A percentile compares a stretch with the other conserved stretches of the same genome.
Conservation (phyloP, 1,284 basidiomycete genomes). For the Bjerkandera adusta region DNA sequence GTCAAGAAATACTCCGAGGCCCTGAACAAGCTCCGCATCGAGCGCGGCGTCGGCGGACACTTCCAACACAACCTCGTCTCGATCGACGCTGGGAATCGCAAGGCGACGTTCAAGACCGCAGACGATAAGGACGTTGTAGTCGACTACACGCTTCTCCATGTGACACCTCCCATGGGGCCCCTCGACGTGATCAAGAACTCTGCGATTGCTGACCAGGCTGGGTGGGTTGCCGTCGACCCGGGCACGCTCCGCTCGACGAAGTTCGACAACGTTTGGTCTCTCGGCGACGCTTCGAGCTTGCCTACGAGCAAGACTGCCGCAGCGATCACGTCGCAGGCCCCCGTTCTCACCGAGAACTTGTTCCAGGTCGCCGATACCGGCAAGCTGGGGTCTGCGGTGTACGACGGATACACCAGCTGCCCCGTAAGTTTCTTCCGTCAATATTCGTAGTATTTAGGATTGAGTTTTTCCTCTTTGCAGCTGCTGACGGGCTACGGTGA, state of each 20-base stretch:
- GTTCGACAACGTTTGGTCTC: conserved; percentile 81
- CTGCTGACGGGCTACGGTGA: conserved; percentile 83
- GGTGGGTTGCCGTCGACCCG: conserved; percentile 88
- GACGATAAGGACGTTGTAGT: conserved; percentile 65
- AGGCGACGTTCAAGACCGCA: conserved; percentile 81
- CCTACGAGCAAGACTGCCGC: conserved; percentile 97
- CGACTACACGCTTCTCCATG: conserved; percentile 87
- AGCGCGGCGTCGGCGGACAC: conserved; percentile 77
- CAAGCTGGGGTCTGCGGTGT: conserved; percentile 61
- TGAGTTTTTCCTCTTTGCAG: conserved; percentile 35
- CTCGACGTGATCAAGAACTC: conserved; percentile 80
- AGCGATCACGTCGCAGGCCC: conserved; percentile 89
- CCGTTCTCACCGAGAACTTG: conserved; percentile 91
- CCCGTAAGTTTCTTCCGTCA: conserved; percentile 49
- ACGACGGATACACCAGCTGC: conserved; percentile 86
- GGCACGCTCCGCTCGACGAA: conserved; percentile 84
- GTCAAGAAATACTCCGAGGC: conserved; percentile 91
- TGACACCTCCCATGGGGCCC: conserved; percentile 89
- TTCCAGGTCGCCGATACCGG: conserved; percentile 74
- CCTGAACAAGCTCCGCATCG: conserved; percentile 73
- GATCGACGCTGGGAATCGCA: conserved; percentile 66
- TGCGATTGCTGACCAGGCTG: conserved; percentile 76
- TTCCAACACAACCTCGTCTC: conserved; percentile 87
- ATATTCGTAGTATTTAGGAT: too few relatives aligned
- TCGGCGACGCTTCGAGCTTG: conserved; percentile 89